A percentile compares a stretch with the other conserved stretches of the same genome.
Conservation (phyloP, 768 basidiomycete genomes). For the Mycena latifolia region DNA sequence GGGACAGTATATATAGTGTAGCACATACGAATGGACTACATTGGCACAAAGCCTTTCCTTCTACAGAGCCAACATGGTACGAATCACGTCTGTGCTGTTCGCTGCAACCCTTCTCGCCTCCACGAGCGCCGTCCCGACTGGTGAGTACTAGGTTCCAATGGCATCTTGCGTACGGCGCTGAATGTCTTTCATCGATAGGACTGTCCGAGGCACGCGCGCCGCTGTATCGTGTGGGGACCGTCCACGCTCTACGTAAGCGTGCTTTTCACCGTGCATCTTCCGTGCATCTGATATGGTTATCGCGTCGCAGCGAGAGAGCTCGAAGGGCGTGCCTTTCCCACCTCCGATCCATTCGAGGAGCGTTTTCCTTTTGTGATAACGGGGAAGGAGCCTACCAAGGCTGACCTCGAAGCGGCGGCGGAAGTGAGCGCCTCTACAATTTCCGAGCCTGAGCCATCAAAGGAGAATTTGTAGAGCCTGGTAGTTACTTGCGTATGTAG, state of each 20-base stretch:
- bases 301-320: neutral
- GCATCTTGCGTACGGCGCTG: no score
- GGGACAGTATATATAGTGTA: neutral
- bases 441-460: no score
- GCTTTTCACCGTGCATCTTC: neutral
- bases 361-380: neutral
- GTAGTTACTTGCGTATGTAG: no score
- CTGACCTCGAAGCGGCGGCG: no score
- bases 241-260: neutral
- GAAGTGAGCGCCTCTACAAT: no score
- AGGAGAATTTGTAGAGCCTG: no score
- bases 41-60: no score
- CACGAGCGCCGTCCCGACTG: slow-evolving; percentile 11
- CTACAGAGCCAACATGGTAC: slow-evolving; percentile 7
- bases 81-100: slow-evolving; percentile 10
- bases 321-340: neutral
- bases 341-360: neutral
- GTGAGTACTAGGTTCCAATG: no score
- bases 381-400: neutral
- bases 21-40: neutral
- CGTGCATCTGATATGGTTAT: neutral
- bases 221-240: neutral
- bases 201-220: neutral
- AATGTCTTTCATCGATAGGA: no score
- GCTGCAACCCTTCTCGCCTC: slow-evolving; percentile 9